A percentile compares a stretch with the other conserved stretches of the same genome.
phyloP scores from a whole-genome alignment of 768 basidiomycete genomes.

The Gymnopilus dilepis region DNA sequence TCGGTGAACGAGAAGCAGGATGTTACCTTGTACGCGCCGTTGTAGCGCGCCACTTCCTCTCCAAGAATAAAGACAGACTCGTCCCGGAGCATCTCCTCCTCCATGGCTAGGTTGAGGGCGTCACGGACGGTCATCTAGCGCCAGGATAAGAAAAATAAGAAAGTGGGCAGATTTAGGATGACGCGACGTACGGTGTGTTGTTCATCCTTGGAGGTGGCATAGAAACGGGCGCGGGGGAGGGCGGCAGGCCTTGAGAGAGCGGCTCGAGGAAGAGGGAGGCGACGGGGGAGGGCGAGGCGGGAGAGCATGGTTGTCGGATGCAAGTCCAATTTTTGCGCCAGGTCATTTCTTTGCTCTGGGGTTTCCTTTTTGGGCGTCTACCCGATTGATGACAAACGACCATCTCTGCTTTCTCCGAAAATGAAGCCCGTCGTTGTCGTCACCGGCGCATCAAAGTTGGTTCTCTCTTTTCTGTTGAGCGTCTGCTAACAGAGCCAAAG shows the following conservation, averaged over 20 bases:
- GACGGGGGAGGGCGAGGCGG: slow-evolving; percentile 67
- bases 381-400: slow-evolving; percentile 18
- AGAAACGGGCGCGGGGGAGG: slow-evolving; percentile 54
- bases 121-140: slow-evolving; percentile 96
- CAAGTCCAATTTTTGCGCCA: slow-evolving; percentile 31
- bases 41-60: slow-evolving; percentile 98
- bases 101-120: slow-evolving; percentile 96
- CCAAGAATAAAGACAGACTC: slow-evolving; percentile 94
- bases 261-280: slow-evolving; percentile 59
- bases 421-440: slow-evolving; percentile 70
- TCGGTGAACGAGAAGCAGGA: slow-evolving; percentile 5
- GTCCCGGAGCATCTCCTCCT: slow-evolving; percentile 98
- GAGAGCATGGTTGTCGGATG: slow-evolving; percentile 57
- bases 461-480: slow-evolving; percentile 8
- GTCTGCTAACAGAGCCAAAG: slow-evolving; percentile 32
- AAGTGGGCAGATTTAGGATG: slow-evolving; percentile 21
- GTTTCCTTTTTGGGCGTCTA: slow-evolving; percentile 33
- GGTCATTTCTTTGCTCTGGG: slow-evolving; percentile 32
- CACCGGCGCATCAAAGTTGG: slow-evolving; percentile 84
- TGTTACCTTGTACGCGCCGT: slow-evolving; percentile 92
- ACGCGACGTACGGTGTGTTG: slow-evolving; percentile 44
- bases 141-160: background rate
- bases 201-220: slow-evolving; percentile 63
- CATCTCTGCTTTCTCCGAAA: slow-evolving; percentile 9
- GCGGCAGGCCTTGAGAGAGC: slow-evolving; percentile 45